Evolutionary conservation across 768 basidiomycete species (phyloP).

Genomic region (Mycena pura): DNA sequence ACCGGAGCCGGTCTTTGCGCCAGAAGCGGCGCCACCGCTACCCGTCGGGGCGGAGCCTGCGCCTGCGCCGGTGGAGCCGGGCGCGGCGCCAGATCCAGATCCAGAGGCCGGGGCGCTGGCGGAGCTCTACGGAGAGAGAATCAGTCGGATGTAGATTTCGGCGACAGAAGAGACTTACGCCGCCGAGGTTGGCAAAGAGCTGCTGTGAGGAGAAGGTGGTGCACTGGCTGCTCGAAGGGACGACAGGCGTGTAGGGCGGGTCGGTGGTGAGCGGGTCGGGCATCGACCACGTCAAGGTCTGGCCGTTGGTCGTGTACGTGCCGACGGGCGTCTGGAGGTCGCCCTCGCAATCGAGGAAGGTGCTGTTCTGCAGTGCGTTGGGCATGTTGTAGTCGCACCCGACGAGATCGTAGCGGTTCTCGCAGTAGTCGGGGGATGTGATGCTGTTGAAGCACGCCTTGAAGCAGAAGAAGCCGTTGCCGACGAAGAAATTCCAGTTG

Average conservation of each 20-base stretch:
- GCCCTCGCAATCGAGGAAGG: slow-evolving; percentile 54
- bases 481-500: slow-evolving; percentile 48
- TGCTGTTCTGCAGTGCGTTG: slow-evolving; percentile 46
- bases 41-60: too few relatives aligned
- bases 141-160: background rate
- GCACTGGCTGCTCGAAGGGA: slow-evolving; percentile 53
- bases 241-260: slow-evolving; percentile 49
- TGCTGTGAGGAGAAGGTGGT: slow-evolving; percentile 41
- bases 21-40: background rate
- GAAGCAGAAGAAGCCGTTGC: slow-evolving; percentile 52
- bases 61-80: background rate
- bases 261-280: slow-evolving; percentile 54
- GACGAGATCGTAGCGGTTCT: slow-evolving; percentile 61
- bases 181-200: slow-evolving; percentile 41
- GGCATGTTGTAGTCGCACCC: slow-evolving; percentile 62
- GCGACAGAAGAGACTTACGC: slow-evolving; percentile 14
- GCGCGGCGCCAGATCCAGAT: background rate
- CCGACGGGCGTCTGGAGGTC: slow-evolving; percentile 55
- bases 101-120: background rate
- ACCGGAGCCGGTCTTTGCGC: too few relatives aligned
- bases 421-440: slow-evolving; percentile 47
- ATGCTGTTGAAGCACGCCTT: slow-evolving; percentile 58
- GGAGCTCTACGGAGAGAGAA: background rate
- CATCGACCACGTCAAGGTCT: slow-evolving; percentile 50
- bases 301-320: slow-evolving; percentile 46